A percentile compares a stretch with the other conserved stretches of the same genome.
These are phyloP conservation scores for Erythrobasidium yunnanense DNA, from an alignment of 768 basidiomycete species.

Conservation along the genomic window DNA sequence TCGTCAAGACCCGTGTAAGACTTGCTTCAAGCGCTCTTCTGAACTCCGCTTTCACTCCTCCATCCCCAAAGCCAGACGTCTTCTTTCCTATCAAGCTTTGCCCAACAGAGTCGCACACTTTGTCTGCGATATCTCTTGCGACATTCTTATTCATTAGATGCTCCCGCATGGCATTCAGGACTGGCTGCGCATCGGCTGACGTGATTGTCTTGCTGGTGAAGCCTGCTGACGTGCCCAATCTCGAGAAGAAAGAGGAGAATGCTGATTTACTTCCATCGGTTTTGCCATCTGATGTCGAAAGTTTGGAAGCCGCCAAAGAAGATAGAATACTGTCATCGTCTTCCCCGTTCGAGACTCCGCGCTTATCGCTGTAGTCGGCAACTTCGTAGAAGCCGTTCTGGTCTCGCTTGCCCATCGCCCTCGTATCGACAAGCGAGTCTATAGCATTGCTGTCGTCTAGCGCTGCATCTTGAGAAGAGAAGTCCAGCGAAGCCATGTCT, in stretches of 20 bases:
- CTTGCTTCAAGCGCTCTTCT: conserved; percentile 69
- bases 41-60: conserved; percentile 70
- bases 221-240: conserved; percentile 28
- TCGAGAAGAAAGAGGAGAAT: conserved; percentile 31
- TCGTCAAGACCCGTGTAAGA: conserved; percentile 85
- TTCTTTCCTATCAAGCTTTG: conserved; percentile 78
- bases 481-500: conserved; percentile 91
- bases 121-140: conserved; percentile 85
- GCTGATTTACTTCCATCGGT: neutral
- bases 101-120: conserved; percentile 89
- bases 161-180: conserved; percentile 87
- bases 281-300: neutral
- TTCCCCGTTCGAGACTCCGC: conserved; percentile 45
- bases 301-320: conserved; percentile 31
- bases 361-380: conserved; percentile 64
- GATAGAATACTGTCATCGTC: conserved; percentile 42
- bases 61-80: conserved; percentile 12
- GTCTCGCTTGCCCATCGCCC: conserved; percentile 65
- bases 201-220: conserved; percentile 62
- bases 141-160: conserved; percentile 99
- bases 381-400: conserved; percentile 61
- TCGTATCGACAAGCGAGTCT: conserved; percentile 34
- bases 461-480: conserved; percentile 48
- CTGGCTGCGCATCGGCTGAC: conserved; percentile 70
- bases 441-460: neutral